Percentiles rank a stretch among this genome's conserved stretches.
Evolutionary conservation across 352 stramenopile genomes (phyloP).

Genomic region (Phytophthora pistaciae): DNA sequence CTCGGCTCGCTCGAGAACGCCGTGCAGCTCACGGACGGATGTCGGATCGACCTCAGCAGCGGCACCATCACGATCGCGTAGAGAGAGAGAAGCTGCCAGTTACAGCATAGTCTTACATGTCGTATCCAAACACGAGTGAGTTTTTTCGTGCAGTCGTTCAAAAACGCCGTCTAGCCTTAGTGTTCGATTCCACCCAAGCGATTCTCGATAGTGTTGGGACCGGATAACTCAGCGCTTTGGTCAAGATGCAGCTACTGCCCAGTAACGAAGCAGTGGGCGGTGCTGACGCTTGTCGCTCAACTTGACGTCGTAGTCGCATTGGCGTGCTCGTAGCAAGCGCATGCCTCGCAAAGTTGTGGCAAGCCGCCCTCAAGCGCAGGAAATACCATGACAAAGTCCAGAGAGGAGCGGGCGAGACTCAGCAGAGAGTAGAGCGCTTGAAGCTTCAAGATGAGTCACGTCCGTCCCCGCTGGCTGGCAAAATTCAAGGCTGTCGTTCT

Average conservation of each 20-base stretch:
- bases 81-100: slow-evolving; percentile 3
- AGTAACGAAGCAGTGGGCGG: not conserved
- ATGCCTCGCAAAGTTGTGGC: not conserved
- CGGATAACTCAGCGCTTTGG: not conserved
- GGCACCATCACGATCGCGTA: slow-evolving; percentile 36
- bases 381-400: not conserved
- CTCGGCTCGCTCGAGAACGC: slow-evolving; percentile 40
- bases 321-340: not conserved
- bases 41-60: slow-evolving; percentile 28
- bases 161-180: too few species aligned
- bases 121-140: not conserved
- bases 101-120: not conserved
- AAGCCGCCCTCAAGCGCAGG: not conserved
- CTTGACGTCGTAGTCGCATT: not conserved
- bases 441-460: not conserved
- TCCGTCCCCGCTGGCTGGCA: not conserved
- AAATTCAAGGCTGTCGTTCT: not conserved
- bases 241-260: not conserved
- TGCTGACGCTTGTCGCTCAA: not conserved
- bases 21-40: slow-evolving; percentile 23
- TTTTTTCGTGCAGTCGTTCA: not conserved
- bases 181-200: too few species aligned
- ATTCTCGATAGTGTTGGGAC: too few species aligned
- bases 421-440: not conserved
- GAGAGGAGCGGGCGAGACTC: not conserved